Percentiles rank a stretch among this genome's conserved stretches.
phyloP scores from a whole-genome alignment of 257 asterid species.

The Asclepias syriaca region DNA sequence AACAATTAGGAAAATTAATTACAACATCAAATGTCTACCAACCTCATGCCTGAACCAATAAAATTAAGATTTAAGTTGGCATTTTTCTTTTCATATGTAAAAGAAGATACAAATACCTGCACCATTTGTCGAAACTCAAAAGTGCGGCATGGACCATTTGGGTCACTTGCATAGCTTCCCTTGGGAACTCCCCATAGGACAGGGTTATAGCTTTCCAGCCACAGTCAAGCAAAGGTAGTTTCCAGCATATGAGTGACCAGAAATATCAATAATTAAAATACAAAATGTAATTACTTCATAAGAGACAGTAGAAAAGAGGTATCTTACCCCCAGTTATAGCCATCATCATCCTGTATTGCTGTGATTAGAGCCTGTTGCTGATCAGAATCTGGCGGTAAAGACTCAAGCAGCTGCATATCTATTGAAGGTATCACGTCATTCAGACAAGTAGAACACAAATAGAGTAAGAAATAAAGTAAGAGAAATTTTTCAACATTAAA shows the following conservation, averaged over 20 bases:
- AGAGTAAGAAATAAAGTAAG: background rate
- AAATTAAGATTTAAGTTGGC: background rate
- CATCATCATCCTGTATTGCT: conserved; percentile 74
- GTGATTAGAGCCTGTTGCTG: conserved; percentile 80
- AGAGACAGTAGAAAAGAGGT: conserved; percentile 10
- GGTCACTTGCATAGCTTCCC: conserved; percentile 86
- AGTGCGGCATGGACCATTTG: conserved; percentile 74
- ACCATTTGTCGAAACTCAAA: conserved; percentile 91
- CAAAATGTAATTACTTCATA: conserved; percentile 4
- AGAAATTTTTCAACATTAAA: background rate
- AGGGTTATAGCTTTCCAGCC: conserved; percentile 73
- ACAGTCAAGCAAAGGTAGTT: conserved; percentile 18
- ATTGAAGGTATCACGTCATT: conserved; percentile 18
- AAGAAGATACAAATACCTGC: conserved; percentile 49
- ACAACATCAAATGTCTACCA: conserved; percentile 1
- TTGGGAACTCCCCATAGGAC: conserved; percentile 96
- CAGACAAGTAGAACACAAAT: background rate
- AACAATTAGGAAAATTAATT: conserved; percentile 3
- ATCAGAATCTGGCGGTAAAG: conserved; percentile 80
- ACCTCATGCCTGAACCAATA: background rate
- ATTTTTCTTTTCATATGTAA: conserved; percentile 8
- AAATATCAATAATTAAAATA: conserved; percentile 11
- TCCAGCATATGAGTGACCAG: conserved; percentile 16
- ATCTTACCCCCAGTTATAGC: conserved; percentile 94
- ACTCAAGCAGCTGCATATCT: conserved; percentile 68